Evolutionary conservation across 2,329 filamentous ascomycete species (phyloP).

Genomic region (Aspergillus sp.): DNA sequence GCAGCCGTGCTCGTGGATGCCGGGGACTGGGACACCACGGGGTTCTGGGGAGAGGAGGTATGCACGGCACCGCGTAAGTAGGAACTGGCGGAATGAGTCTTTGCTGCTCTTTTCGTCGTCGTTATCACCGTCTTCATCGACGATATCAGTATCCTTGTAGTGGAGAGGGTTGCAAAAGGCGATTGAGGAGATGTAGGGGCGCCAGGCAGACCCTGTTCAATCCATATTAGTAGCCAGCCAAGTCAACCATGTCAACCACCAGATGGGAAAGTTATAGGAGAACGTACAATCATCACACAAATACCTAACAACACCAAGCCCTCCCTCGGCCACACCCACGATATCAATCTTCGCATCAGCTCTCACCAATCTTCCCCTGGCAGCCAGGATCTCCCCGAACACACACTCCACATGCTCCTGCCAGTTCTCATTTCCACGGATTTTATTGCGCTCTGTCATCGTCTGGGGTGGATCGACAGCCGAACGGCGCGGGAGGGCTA

Average conservation of each 20-base stretch:
- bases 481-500: slow-evolving; percentile 53
- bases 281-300: slow-evolving; percentile 49
- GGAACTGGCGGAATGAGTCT: slow-evolving; percentile 22
- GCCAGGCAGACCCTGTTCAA: slow-evolving; percentile 32
- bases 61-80: slow-evolving; percentile 50
- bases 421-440: slow-evolving; percentile 52
- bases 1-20: slow-evolving; percentile 51
- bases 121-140: slow-evolving; percentile 4
- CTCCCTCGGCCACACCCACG: slow-evolving; percentile 62
- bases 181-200: slow-evolving; percentile 32
- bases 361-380: slow-evolving; percentile 35
- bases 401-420: slow-evolving; percentile 58
- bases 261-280: background rate
- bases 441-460: slow-evolving; percentile 50
- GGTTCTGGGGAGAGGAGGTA: slow-evolving; percentile 51
- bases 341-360: slow-evolving; percentile 55
- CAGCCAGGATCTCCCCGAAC: slow-evolving; percentile 54
- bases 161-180: slow-evolving; percentile 33
- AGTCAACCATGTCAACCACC: background rate
- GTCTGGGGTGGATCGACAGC: slow-evolving; percentile 51
- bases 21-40: slow-evolving; percentile 46
- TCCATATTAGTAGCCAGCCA: slow-evolving; percentile 1
- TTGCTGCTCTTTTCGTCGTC: background rate
- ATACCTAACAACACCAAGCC: slow-evolving; percentile 50
- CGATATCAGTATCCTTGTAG: slow-evolving; percentile 19